A percentile compares a stretch with the other conserved stretches of the same genome.
These are phyloP conservation scores for Colletotrichum endophyticum DNA, from an alignment of 2,329 filamentous ascomycete genomes.

Conservation along the genomic window DNA sequence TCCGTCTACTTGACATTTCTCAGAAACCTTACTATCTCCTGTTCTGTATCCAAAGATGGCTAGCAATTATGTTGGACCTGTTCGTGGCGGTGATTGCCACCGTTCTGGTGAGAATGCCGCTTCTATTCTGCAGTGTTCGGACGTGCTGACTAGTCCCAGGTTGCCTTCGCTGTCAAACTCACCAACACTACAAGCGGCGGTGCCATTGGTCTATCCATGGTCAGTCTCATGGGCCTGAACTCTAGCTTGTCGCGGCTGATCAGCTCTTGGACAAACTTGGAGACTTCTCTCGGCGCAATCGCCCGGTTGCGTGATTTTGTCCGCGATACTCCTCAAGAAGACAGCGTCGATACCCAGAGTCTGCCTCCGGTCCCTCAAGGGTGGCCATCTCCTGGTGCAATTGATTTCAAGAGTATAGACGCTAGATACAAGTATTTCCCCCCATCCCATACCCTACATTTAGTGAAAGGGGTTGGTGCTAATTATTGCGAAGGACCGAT, in stretches of 20 bases:
- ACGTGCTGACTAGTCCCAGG: not conserved
- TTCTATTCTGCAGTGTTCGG: not conserved
- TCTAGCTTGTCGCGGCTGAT: conserved; percentile 34
- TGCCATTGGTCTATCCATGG: conserved; percentile 27
- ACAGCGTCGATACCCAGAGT: conserved; percentile 22
- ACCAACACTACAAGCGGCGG: not conserved
- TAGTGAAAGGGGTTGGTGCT: not conserved
- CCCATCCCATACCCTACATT: not conserved
- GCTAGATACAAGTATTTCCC: conserved; percentile 32
- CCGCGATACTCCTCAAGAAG: conserved; percentile 29
- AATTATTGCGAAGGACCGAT: not conserved
- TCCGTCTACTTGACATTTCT: conserved; percentile 55
- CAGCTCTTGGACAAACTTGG: conserved; percentile 33
- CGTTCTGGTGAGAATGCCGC: conserved; percentile 37
- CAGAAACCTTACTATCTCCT: conserved; percentile 64
- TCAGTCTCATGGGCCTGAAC: conserved; percentile 36
- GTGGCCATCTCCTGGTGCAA: conserved; percentile 36
- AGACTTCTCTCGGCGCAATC: conserved; percentile 31
- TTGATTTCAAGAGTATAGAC: conserved; percentile 34
- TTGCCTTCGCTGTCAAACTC: conserved; percentile 40
- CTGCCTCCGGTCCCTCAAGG: conserved; percentile 22
- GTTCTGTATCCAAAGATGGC: conserved; percentile 62
- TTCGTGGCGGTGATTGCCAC: conserved; percentile 50
- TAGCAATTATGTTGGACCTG: conserved; percentile 55
- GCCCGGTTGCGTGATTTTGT: conserved; percentile 31